Evolutionary conservation across 345 rosid genomes (phyloP).

Genomic region (Theobroma cacao): DNA sequence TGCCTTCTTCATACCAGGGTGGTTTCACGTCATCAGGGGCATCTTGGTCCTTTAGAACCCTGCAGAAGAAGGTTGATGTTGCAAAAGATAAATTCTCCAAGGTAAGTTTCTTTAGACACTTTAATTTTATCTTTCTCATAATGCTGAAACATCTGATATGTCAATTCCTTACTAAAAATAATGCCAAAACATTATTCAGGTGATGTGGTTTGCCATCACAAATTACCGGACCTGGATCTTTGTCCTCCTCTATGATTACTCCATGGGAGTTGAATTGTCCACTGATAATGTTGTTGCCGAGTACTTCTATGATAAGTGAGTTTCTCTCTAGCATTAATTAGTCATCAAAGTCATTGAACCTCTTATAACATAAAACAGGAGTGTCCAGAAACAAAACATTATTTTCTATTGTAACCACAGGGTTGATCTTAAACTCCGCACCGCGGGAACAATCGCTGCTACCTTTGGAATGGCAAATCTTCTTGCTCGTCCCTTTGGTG

Average conservation of each 20-base stretch:
- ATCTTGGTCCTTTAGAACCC: constrained; percentile 55
- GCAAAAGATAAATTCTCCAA: constrained; percentile 72
- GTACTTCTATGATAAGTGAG: constrained; percentile 71
- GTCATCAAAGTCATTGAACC: neutral
- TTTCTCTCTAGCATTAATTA: neutral
- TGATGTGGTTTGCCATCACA: constrained; percentile 72
- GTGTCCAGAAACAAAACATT: neutral
- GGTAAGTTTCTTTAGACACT: constrained; percentile 29
- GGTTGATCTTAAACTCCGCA: constrained; percentile 64
- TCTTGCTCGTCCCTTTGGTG: constrained; percentile 74
- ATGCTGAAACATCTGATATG: neutral
- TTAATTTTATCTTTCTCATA: neutral
- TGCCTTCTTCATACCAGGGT: constrained; percentile 77
- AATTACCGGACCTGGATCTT: constrained; percentile 92
- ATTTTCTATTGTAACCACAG: constrained; percentile 20
- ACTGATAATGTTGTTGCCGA: constrained; percentile 82
- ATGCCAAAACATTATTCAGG: constrained; percentile 32
- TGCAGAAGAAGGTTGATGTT: constrained; percentile 69
- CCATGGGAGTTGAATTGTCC: constrained; percentile 83
- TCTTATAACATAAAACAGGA: neutral
- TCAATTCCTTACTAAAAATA: neutral
- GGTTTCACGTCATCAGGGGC: constrained; percentile 65
- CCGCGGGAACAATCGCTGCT: constrained; percentile 73
- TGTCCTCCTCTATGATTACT: constrained; percentile 76
- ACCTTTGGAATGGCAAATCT: constrained; percentile 80